phyloP scores from a whole-genome alignment of 768 basidiomycete species.

The Pleurotus ostreatus region DNA sequence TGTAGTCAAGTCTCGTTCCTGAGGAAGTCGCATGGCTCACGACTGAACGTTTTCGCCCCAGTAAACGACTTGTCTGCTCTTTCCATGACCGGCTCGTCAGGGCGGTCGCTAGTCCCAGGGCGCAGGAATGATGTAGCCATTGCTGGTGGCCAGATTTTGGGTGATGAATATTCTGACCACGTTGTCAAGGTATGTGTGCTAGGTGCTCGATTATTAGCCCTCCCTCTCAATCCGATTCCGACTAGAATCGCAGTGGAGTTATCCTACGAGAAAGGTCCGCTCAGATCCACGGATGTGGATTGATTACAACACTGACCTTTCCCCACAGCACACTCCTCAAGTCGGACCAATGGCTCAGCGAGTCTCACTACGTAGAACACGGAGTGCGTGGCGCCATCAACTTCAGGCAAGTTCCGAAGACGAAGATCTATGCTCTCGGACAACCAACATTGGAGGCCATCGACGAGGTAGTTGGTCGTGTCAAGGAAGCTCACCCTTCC shows the following conservation, averaged over 20 bases:
- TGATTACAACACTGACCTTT: background rate
- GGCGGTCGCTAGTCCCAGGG: slow-evolving; percentile 56
- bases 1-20: slow-evolving; percentile 82
- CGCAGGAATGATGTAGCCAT: slow-evolving; percentile 72
- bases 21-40: slow-evolving; percentile 74
- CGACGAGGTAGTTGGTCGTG: slow-evolving; percentile 64
- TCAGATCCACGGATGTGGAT: background rate
- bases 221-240: background rate
- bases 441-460: slow-evolving; percentile 91
- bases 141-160: slow-evolving; percentile 79
- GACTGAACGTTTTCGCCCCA: slow-evolving; percentile 88
- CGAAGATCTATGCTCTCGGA: slow-evolving; percentile 86
- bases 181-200: slow-evolving; percentile 68
- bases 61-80: slow-evolving; percentile 83
- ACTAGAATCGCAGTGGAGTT: slow-evolving; percentile 85
- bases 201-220: background rate
- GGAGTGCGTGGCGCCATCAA: slow-evolving; percentile 92
- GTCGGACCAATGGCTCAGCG: slow-evolving; percentile 86
- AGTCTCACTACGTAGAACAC: slow-evolving; percentile 60
- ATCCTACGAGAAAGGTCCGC: slow-evolving; percentile 83
- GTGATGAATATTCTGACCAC: slow-evolving; percentile 94
- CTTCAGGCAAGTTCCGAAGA: slow-evolving; percentile 79
- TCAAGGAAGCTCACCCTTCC: slow-evolving; percentile 57
- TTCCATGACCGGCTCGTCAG: slow-evolving; percentile 63
- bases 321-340: slow-evolving; percentile 72